Conservation (phyloP, 169 alveolate species). For the Eimeria mitis region DNA sequence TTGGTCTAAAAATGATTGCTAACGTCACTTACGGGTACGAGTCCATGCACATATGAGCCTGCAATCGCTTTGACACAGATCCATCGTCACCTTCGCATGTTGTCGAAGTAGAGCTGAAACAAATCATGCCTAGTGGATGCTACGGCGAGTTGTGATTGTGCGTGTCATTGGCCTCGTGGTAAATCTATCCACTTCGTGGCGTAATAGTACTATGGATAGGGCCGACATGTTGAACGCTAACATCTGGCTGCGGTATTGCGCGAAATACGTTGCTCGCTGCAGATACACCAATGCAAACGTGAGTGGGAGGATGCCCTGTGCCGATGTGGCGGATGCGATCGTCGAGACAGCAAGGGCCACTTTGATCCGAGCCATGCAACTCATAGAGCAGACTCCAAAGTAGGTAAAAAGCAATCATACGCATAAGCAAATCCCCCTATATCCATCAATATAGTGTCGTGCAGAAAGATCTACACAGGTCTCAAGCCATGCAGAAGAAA, state of each 20-base stretch:
- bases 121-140: not conserved
- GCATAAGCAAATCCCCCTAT: not conserved
- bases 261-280: not conserved
- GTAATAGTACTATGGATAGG: not conserved
- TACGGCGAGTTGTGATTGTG: not conserved
- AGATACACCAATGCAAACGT: slow-evolving; percentile 98
- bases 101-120: not conserved
- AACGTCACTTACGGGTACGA: slow-evolving; percentile 93
- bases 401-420: not conserved
- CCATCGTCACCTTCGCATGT: not conserved
- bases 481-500: not conserved
- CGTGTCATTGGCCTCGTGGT: not conserved
- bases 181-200: no score
- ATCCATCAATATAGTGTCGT: not conserved
- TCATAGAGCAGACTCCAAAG: slow-evolving; percentile 89
- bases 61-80: not conserved
- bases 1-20: slow-evolving; percentile 97
- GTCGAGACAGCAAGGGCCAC: slow-evolving; percentile 97
- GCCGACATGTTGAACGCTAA: not conserved
- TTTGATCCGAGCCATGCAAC: slow-evolving; percentile 94
- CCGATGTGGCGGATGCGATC: slow-evolving; percentile 97
- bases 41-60: not conserved
- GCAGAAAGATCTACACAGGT: not conserved
- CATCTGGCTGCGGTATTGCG: not conserved
- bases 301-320: slow-evolving; percentile 99